Evolutionary conservation across 2,329 filamentous ascomycete genomes (phyloP).

Genomic region (Colletotrichum godetiae): DNA sequence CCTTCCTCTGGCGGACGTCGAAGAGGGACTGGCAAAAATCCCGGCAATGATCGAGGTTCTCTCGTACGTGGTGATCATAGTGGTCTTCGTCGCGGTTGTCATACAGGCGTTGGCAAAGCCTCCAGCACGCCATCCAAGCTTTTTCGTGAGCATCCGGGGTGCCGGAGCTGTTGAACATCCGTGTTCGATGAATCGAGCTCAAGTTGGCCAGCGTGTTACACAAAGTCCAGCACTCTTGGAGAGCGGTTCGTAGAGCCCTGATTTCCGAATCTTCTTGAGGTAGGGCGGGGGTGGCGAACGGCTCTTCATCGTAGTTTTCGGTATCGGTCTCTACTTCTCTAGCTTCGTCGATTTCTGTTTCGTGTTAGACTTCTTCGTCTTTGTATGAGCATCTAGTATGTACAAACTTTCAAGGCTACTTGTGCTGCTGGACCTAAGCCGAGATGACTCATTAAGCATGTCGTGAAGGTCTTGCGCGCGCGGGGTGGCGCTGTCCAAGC

Average conservation of each 20-base stretch:
- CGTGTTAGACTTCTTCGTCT: slow-evolving; percentile 40
- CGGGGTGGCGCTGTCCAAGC: slow-evolving; percentile 78
- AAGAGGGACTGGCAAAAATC: slow-evolving; percentile 95
- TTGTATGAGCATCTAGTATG: not conserved
- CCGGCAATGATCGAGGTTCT: slow-evolving; percentile 86
- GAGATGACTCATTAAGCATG: slow-evolving; percentile 67
- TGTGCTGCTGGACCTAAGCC: slow-evolving; percentile 73
- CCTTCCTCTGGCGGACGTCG: slow-evolving; percentile 81
- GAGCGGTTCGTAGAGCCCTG: slow-evolving; percentile 76
- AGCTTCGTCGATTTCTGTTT: slow-evolving; percentile 66
- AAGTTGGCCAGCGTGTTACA: slow-evolving; percentile 91
- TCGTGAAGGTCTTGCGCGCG: slow-evolving; percentile 86
- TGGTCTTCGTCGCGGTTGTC: slow-evolving; percentile 79
- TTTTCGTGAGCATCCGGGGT: slow-evolving; percentile 84
- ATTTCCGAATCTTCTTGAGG: slow-evolving; percentile 69
- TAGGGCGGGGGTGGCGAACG: slow-evolving; percentile 54
- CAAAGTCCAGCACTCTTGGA: slow-evolving; percentile 92
- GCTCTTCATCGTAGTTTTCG: slow-evolving; percentile 65
- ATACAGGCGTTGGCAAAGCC: slow-evolving; percentile 89
- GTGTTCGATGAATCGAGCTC: slow-evolving; percentile 84
- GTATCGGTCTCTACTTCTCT: slow-evolving; percentile 64
- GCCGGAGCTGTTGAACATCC: slow-evolving; percentile 80
- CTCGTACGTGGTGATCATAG: slow-evolving; percentile 73
- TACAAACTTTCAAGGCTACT: slow-evolving; percentile 81
- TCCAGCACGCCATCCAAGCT: slow-evolving; percentile 96